phyloP scores from a whole-genome alignment of 305 asterid species.

The Lippia alba region DNA sequence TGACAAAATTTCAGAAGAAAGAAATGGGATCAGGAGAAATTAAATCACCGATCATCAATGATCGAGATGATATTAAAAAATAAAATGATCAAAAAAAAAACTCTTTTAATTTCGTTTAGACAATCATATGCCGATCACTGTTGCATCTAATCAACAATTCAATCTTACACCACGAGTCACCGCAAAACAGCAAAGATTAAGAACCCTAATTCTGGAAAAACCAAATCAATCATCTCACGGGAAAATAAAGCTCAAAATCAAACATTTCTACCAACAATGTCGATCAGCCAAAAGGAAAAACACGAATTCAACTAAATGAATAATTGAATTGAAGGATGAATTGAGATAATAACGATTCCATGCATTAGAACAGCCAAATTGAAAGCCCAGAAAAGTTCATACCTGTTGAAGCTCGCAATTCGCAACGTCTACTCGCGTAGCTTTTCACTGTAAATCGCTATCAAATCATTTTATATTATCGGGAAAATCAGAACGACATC shows the following conservation, averaged over 20 bases:
- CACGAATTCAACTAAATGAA: background rate
- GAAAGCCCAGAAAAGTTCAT: background rate
- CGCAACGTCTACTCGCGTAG: background rate
- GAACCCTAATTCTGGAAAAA: slow-evolving; percentile 1
- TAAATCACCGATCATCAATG: too few relatives aligned
- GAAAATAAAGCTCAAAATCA: background rate
- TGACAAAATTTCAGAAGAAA: too few relatives aligned
- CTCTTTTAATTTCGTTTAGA: background rate
- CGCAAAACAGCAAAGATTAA: background rate
- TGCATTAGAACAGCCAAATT: background rate
- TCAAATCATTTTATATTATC: background rate
- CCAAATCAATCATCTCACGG: background rate
- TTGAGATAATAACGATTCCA: background rate
- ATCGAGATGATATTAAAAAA: too few relatives aligned
- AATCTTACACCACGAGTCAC: background rate
- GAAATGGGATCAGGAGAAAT: too few relatives aligned
- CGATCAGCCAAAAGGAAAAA: background rate
- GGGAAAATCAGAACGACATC: background rate
- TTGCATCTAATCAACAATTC: background rate
- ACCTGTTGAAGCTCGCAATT: background rate
- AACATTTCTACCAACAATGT: background rate
- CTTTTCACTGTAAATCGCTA: background rate
- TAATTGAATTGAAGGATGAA: background rate
- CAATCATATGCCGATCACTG: background rate
- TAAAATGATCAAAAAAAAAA: background rate